These are phyloP conservation scores for Acacia melanoxylon DNA, from an alignment of 306 rosid species.

Conservation along the genomic window DNA sequence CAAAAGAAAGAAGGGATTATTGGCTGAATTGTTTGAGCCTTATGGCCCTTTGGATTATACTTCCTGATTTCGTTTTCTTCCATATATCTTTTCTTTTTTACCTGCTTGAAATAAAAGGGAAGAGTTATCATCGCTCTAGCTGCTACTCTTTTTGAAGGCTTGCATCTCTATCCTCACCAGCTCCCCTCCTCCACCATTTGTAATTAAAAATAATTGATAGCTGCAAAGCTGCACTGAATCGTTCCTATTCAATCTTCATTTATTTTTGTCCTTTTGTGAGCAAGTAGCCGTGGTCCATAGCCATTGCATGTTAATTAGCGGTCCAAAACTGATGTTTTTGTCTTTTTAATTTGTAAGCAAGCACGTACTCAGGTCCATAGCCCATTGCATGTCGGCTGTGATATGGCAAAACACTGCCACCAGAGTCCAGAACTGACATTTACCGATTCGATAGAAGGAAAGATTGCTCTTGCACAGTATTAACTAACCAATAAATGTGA, in stretches of 20 bases:
- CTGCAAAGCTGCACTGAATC: background rate
- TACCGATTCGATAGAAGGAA: too few relatives aligned
- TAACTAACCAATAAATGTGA: too few relatives aligned
- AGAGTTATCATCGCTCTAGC: background rate
- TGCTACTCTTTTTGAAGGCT: background rate
- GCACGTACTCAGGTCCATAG: too few relatives aligned
- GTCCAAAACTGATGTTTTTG: too few relatives aligned
- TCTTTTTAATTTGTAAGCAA: too few relatives aligned
- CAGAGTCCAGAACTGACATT: too few relatives aligned
- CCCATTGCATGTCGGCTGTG: too few relatives aligned
- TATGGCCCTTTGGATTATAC: slow-evolving; percentile 68
- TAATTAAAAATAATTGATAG: background rate
- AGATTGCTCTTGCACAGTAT: too few relatives aligned
- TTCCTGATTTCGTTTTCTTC: background rate
- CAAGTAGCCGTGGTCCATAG: too few relatives aligned
- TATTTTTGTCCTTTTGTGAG: too few relatives aligned
- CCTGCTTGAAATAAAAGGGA: background rate
- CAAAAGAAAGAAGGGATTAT: slow-evolving; percentile 59
- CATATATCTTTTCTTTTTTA: background rate
- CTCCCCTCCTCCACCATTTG: background rate
- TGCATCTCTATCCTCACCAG: background rate
- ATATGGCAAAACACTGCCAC: too few relatives aligned
- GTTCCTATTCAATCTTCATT: background rate
- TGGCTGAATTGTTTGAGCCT: slow-evolving; percentile 60
- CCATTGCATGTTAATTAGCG: too few relatives aligned